Evolutionary conservation across 2,329 filamentous ascomycete genomes (phyloP).

Genomic region (Simplicillium aogashimaense): DNA sequence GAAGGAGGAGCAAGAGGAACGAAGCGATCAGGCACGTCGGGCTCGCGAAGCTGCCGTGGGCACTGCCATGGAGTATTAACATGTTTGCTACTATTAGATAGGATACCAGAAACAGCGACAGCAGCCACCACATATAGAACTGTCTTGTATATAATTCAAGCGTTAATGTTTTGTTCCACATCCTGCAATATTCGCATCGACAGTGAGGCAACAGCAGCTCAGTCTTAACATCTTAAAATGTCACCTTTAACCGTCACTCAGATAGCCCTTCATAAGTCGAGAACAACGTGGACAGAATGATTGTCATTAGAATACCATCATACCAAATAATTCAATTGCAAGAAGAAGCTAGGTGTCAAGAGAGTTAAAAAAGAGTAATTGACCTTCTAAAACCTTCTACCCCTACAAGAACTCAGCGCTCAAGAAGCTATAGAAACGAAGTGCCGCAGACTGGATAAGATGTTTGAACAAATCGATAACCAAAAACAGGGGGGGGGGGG

Average conservation of each 20-base stretch:
- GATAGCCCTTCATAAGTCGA: no score
- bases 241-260: no score
- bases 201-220: background rate
- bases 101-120: no score
- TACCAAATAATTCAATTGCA: constrained; percentile 6
- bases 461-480: constrained; percentile 1
- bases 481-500: no score
- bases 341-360: constrained; percentile 3
- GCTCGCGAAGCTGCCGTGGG: constrained; percentile 48
- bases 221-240: no score
- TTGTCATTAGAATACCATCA: background rate
- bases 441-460: background rate
- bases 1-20: constrained; percentile 53
- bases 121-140: no score
- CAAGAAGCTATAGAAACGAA: background rate
- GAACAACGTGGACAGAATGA: no score
- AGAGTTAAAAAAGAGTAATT: constrained; percentile 3
- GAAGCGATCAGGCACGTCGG: constrained; percentile 41
- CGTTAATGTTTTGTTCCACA: background rate
- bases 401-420: constrained; percentile 1
- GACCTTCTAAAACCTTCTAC: background rate
- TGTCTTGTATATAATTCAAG: constrained; percentile 1
- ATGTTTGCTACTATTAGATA: no score
- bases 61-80: constrained; percentile 41
- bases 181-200: background rate